These are phyloP conservation scores for Colletotrichum gigasporum DNA, from an alignment of 2,329 filamentous ascomycete species.

Conservation along the genomic window DNA sequence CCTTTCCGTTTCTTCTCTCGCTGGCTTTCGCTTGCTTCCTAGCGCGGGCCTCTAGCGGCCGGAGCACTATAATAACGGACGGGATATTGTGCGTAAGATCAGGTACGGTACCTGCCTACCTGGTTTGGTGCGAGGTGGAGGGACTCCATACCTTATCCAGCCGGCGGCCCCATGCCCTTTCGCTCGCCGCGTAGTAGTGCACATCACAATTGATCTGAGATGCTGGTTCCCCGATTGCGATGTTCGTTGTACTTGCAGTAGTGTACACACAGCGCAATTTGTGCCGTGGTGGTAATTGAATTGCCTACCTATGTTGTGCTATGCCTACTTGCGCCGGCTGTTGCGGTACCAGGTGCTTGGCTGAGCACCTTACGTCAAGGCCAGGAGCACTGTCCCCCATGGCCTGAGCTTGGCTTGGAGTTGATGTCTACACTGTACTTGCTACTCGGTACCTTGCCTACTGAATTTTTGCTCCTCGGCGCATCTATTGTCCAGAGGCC, in stretches of 20 bases:
- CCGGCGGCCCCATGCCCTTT: background rate
- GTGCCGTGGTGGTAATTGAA: too few relatives aligned
- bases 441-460: background rate
- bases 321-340: too few relatives aligned
- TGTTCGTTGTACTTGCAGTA: too few relatives aligned
- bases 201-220: background rate
- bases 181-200: background rate
- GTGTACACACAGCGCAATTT: too few relatives aligned
- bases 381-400: too few relatives aligned
- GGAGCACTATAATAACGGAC: background rate
- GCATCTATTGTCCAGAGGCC: background rate
- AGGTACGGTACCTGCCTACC: background rate
- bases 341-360: too few relatives aligned
- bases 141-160: too few relatives aligned
- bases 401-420: too few relatives aligned
- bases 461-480: background rate
- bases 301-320: too few relatives aligned
- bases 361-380: too few relatives aligned
- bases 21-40: slow-evolving; percentile 21
- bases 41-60: slow-evolving; percentile 9
- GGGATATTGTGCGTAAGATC: background rate
- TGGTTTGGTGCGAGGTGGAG: background rate
- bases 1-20: background rate
- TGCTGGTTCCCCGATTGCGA: too few relatives aligned
- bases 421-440: background rate